Evolutionary conservation across 179 eudicot genomes (phyloP).

Genomic region (Dionaea muscipula): DNA sequence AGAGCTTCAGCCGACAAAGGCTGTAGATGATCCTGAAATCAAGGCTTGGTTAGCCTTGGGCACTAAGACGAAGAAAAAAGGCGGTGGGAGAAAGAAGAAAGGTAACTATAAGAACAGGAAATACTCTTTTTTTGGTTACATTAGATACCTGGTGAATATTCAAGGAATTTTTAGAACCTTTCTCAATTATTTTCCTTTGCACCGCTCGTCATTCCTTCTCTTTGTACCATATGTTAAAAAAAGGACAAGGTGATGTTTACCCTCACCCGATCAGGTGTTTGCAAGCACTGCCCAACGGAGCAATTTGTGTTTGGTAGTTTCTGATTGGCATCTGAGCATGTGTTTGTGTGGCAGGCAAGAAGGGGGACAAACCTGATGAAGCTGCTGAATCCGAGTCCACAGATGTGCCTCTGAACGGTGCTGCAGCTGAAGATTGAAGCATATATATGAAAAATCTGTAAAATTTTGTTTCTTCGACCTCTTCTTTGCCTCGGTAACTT

Average conservation of each 20-base stretch:
- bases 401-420: conserved; percentile 31
- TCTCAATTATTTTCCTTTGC: not conserved
- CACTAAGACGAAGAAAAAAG: conserved; percentile 83
- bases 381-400: conserved; percentile 31
- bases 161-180: not conserved
- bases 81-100: conserved; percentile 99
- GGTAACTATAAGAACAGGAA: conserved; percentile 24
- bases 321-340: too few species aligned
- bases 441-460: not conserved
- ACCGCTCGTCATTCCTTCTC: too few species aligned
- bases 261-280: too few species aligned
- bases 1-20: conserved; percentile 73
- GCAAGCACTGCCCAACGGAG: too few species aligned
- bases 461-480: conserved; percentile 15
- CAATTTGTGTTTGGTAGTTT: too few species aligned
- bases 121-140: too few species aligned
- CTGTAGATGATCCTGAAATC: conserved; percentile 76
- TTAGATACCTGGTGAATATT: too few species aligned
- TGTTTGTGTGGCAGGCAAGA: conserved; percentile 30
- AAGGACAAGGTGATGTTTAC: too few species aligned
- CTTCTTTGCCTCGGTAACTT: not conserved
- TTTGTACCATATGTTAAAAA: too few species aligned
- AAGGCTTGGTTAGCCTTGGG: conserved; percentile 86
- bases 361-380: conserved; percentile 39
- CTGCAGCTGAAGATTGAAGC: conserved; percentile 23